Conservation (phyloP, 345 rosid genomes). For the Rhodamnia argentea region DNA sequence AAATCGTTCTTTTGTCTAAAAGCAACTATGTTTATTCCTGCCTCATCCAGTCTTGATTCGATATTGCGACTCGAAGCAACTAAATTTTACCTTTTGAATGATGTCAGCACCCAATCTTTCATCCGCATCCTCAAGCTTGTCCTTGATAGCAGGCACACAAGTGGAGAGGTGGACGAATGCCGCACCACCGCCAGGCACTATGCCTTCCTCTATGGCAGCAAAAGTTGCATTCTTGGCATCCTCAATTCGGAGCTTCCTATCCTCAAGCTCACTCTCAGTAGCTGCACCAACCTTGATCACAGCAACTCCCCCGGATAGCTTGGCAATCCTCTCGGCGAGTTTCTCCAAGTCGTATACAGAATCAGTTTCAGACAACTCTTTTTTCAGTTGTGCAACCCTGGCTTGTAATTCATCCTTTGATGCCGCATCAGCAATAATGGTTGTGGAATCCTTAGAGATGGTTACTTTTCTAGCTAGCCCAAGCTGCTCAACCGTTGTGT, state of each 20-base stretch:
- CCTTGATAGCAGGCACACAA: conserved; percentile 63
- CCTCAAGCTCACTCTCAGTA: conserved; percentile 96
- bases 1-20: neutral
- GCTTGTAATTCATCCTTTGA: conserved; percentile 87
- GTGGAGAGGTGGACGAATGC: conserved; percentile 81
- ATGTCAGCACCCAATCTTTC: conserved; percentile 93
- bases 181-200: conserved; percentile 96
- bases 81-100: conserved; percentile 67
- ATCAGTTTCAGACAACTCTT: conserved; percentile 82
- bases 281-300: conserved; percentile 98
- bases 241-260: conserved; percentile 85
- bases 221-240: conserved; percentile 98
- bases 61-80: neutral
- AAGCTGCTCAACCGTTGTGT: conserved; percentile 69
- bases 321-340: conserved; percentile 94
- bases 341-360: conserved; percentile 83
- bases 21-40: neutral
- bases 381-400: conserved; percentile 74
- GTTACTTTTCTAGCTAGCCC: conserved; percentile 84
- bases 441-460: conserved; percentile 71
- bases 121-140: conserved; percentile 63
- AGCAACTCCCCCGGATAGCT: conserved; percentile 93
- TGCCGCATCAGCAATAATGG: conserved; percentile 88
- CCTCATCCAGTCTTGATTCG: neutral
- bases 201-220: conserved; percentile 98